These are phyloP conservation scores for Xylaria sp. DNA, from an alignment of 2,329 filamentous ascomycete species.

Conservation along the genomic window DNA sequence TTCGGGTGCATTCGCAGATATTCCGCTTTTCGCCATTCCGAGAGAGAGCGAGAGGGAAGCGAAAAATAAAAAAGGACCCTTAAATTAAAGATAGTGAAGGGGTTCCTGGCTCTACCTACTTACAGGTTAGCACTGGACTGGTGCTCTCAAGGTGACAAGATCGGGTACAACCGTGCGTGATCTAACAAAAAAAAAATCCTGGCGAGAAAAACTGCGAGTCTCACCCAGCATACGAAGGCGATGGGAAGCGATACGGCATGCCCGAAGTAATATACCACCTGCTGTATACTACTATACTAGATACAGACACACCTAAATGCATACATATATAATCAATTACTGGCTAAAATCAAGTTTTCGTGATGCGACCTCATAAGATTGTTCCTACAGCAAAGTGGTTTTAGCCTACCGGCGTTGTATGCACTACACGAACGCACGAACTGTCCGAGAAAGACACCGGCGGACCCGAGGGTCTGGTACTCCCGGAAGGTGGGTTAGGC, in stretches of 20 bases:
- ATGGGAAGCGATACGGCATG: constrained; percentile 8
- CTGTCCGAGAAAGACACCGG: neutral
- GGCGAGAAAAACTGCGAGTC: neutral
- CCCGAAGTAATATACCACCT: neutral
- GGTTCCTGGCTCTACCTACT: too few species aligned
- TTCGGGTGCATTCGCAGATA: neutral
- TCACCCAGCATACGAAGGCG: neutral
- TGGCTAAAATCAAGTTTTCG: constrained; percentile 9
- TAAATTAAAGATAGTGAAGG: neutral
- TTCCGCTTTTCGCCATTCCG: neutral
- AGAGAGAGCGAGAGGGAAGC: neutral
- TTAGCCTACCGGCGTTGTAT: constrained; percentile 2
- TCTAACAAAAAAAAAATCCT: neutral
- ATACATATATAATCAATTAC: neutral
- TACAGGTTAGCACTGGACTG: neutral
- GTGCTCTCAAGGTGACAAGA: neutral
- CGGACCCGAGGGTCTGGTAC: constrained; percentile 13
- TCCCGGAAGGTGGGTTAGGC: neutral
- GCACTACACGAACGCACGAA: neutral
- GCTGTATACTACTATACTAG: neutral
- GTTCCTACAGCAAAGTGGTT: constrained; percentile 1
- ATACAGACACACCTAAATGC: too few species aligned
- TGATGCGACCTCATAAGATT: constrained; percentile 3
- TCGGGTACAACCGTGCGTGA: neutral
- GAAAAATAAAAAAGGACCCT: neutral